A percentile compares a stretch with the other conserved stretches of the same genome.
Conservation (phyloP, 805 yeast genomes). For the Yarrowia osloensis region DNA sequence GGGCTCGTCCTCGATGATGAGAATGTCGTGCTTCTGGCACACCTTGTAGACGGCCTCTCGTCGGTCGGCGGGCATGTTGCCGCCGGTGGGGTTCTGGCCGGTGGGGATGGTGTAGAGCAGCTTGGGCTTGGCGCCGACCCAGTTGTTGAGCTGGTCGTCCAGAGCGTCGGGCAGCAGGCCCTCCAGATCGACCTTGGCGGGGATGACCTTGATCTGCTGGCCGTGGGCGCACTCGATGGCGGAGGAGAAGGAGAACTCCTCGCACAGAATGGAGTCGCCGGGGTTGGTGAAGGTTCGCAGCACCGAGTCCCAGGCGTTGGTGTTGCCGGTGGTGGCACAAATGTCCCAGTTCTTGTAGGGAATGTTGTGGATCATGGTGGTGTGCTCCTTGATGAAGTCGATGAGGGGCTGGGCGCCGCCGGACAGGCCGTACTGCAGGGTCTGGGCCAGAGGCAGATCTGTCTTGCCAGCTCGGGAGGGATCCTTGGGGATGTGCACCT, state of each 20-base stretch:
- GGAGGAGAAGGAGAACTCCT: conserved; percentile 79
- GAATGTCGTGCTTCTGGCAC: conserved; percentile 81
- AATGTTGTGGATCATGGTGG: conserved; percentile 47
- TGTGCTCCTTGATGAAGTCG: conserved; percentile 72
- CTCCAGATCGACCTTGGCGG: conserved; percentile 73
- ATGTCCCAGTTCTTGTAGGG: conserved; percentile 72
- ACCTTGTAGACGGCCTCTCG: conserved; percentile 72
- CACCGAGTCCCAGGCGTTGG: conserved; percentile 85
- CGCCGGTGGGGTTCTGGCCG: conserved; percentile 98
- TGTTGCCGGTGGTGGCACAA: conserved; percentile 76
- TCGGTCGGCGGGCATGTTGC: conserved; percentile 74
- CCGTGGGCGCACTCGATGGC: conserved; percentile 82
- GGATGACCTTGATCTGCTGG: conserved; percentile 64
- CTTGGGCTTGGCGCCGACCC: conserved; percentile 78
- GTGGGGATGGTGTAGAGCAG: conserved; percentile 88
- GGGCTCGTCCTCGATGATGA: conserved; percentile 94
- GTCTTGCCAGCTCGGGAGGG: conserved; percentile 48
- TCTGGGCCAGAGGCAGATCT: conserved; percentile 68
- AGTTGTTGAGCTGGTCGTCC: conserved; percentile 59
- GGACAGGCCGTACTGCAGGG: conserved; percentile 91
- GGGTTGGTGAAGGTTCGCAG: conserved; percentile 74
- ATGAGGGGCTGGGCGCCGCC: conserved; percentile 76
- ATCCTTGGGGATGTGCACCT: conserved; percentile 46
- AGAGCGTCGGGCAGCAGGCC: conserved; percentile 78
- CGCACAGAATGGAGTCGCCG: conserved; percentile 82